phyloP scores from a whole-genome alignment of 768 basidiomycete species.

The Tremella fuciformis region DNA sequence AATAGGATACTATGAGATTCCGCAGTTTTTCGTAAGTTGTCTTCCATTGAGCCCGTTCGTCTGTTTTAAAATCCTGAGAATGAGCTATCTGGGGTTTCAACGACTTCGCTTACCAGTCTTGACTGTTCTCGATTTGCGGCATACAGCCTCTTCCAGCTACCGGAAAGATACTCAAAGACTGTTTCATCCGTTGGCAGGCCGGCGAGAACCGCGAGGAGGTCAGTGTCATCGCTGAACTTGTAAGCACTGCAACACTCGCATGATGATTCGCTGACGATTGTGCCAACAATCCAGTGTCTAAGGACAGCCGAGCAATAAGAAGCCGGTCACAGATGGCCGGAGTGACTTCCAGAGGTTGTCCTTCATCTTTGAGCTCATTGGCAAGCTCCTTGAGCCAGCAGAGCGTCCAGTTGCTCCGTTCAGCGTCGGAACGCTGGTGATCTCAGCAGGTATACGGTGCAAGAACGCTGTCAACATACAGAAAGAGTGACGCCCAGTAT shows the following conservation, averaged over 20 bases:
- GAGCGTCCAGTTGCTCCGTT: slow-evolving; percentile 62
- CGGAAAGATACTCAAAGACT: slow-evolving; percentile 81
- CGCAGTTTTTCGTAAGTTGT: slow-evolving; percentile 70
- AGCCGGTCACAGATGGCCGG: slow-evolving; percentile 70
- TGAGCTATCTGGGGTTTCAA: slow-evolving; percentile 7
- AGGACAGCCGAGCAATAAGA: slow-evolving; percentile 76
- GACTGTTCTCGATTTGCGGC: slow-evolving; percentile 48
- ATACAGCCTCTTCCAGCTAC: slow-evolving; percentile 87
- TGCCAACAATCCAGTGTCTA: slow-evolving; percentile 59
- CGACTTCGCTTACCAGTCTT: slow-evolving; percentile 20
- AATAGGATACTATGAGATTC: slow-evolving; percentile 81
- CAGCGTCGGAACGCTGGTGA: slow-evolving; percentile 50
- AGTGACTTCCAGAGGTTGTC: slow-evolving; percentile 55
- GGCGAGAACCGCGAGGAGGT: slow-evolving; percentile 55
- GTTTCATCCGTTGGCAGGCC: slow-evolving; percentile 76
- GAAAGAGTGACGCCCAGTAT: slow-evolving; percentile 77
- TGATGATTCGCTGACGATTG: slow-evolving; percentile 23
- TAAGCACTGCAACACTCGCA: slow-evolving; percentile 50
- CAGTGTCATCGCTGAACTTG: slow-evolving; percentile 57
- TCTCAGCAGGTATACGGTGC: background rate
- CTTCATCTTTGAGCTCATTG: slow-evolving; percentile 62
- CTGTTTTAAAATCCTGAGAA: slow-evolving; percentile 61
- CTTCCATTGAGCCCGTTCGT: slow-evolving; percentile 59
- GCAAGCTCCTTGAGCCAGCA: slow-evolving; percentile 80
- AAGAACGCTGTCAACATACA: slow-evolving; percentile 56